Percentiles rank a stretch among this genome's conserved stretches.
These are phyloP conservation scores for Uromyces viciae-fabae DNA, from an alignment of 1,284 basidiomycete genomes.

Conservation along the genomic window DNA sequence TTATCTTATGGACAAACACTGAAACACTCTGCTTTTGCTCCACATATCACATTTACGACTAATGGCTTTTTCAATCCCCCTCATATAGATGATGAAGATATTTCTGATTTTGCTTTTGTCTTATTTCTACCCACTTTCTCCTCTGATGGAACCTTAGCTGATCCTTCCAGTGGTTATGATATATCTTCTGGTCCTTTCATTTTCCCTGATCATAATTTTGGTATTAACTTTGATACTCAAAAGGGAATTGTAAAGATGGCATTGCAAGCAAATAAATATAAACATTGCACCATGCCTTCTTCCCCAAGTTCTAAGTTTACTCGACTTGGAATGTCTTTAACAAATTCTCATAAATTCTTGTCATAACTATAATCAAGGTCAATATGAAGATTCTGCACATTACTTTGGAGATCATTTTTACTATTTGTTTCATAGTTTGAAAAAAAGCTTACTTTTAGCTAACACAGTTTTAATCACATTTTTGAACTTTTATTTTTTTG, in stretches of 20 bases:
- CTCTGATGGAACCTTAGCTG: background rate
- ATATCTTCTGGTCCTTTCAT: background rate
- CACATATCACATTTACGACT: background rate
- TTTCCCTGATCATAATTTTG: background rate
- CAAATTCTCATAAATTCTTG: background rate
- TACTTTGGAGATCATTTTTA: constrained; percentile 1
- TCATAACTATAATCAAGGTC: background rate
- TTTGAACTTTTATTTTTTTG: background rate
- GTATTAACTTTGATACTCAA: background rate
- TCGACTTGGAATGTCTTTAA: background rate
- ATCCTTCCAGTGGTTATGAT: background rate
- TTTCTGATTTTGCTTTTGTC: background rate
- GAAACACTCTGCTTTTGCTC: background rate
- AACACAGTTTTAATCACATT: too few relatives aligned
- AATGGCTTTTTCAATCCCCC: background rate
- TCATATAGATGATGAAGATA: background rate
- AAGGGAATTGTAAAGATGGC: background rate
- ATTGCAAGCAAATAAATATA: background rate
- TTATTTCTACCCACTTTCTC: background rate
- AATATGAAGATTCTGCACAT: background rate
- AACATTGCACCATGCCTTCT: background rate
- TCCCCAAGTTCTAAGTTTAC: too few relatives aligned
- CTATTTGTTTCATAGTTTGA: background rate
- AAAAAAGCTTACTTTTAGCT: background rate
- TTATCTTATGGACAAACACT: background rate